phyloP scores from a whole-genome alignment of 352 stramenopile species.

The Globisporangium ultimum region DNA sequence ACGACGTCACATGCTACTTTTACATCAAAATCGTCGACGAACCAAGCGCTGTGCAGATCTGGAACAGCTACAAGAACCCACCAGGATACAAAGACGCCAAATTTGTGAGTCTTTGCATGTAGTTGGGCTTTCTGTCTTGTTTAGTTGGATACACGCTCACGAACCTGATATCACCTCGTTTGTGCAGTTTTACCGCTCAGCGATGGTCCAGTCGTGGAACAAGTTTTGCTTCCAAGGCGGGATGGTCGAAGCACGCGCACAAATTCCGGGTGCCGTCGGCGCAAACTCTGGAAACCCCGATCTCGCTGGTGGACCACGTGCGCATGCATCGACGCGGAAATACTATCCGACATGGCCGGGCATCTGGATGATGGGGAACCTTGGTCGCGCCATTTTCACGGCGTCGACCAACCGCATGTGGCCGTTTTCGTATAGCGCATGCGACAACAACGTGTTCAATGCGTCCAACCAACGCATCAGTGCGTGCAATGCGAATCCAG shows the following conservation, averaged over 20 bases:
- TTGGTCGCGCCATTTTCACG: constrained; percentile 17
- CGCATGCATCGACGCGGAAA: constrained; percentile 49
- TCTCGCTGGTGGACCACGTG: constrained; percentile 17
- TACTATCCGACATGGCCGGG: constrained; percentile 85
- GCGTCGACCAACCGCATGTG: constrained; percentile 87
- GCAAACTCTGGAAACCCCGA: constrained; percentile 42
- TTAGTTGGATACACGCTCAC: constrained; percentile 26
- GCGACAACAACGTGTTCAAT: constrained; percentile 49
- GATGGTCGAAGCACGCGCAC: constrained; percentile 23
- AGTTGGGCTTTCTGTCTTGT: constrained; percentile 67
- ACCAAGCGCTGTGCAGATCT: constrained; percentile 38
- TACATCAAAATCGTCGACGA: constrained; percentile 51
- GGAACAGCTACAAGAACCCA: constrained; percentile 56
- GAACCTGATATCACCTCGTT: constrained; percentile 25
- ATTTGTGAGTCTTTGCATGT: constrained; percentile 43
- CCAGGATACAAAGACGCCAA: constrained; percentile 41
- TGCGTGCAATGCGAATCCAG: constrained; percentile 82
- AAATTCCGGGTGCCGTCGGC: constrained; percentile 82
- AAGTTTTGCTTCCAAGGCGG: no score
- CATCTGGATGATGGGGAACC: constrained; percentile 89
- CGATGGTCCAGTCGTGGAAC: constrained; percentile 89
- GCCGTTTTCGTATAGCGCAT: constrained; percentile 92
- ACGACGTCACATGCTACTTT: constrained; percentile 50
- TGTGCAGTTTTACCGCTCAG: constrained; percentile 55
- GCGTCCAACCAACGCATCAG: constrained; percentile 41